These are phyloP conservation scores for Penicillium sp. DNA, from an alignment of 2,329 filamentous ascomycete genomes.

Conservation along the genomic window DNA sequence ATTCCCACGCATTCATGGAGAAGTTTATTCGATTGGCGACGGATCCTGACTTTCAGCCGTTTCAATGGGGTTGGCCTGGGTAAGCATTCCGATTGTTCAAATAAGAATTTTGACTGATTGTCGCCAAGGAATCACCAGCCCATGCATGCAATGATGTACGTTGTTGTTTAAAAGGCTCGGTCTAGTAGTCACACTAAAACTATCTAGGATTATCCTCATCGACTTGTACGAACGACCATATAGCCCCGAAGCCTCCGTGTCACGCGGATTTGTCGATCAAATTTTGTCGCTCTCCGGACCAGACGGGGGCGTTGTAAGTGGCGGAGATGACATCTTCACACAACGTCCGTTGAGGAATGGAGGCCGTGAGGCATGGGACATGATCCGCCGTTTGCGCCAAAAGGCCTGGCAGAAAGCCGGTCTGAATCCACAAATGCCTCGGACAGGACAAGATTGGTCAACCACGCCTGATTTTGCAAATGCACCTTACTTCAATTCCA, in stretches of 20 bases:
- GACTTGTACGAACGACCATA: constrained; percentile 47
- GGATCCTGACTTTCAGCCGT: constrained; percentile 47
- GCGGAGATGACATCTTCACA: constrained; percentile 43
- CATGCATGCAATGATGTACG: constrained; percentile 43
- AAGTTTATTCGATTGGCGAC: constrained; percentile 48
- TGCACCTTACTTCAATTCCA: neutral
- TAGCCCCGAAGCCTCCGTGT: constrained; percentile 44
- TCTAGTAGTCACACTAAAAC: constrained; percentile 9
- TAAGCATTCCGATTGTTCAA: constrained; percentile 16
- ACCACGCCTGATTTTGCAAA: neutral
- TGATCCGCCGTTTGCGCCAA: constrained; percentile 46
- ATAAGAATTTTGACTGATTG: neutral
- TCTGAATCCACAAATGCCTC: constrained; percentile 44
- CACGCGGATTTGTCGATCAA: constrained; percentile 46
- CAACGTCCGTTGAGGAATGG: constrained; percentile 47
- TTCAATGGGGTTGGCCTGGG: constrained; percentile 50
- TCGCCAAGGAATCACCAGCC: constrained; percentile 38
- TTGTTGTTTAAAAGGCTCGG: neutral
- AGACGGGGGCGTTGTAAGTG: constrained; percentile 45
- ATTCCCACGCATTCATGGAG: constrained; percentile 48
- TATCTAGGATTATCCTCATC: constrained; percentile 45
- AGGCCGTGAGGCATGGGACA: constrained; percentile 47
- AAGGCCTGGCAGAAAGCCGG: constrained; percentile 50
- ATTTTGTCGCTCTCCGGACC: constrained; percentile 46
- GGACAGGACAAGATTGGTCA: constrained; percentile 42